These are phyloP conservation scores for Dalbergia cochinchinensis DNA, from an alignment of 306 rosid genomes.

Conservation along the genomic window DNA sequence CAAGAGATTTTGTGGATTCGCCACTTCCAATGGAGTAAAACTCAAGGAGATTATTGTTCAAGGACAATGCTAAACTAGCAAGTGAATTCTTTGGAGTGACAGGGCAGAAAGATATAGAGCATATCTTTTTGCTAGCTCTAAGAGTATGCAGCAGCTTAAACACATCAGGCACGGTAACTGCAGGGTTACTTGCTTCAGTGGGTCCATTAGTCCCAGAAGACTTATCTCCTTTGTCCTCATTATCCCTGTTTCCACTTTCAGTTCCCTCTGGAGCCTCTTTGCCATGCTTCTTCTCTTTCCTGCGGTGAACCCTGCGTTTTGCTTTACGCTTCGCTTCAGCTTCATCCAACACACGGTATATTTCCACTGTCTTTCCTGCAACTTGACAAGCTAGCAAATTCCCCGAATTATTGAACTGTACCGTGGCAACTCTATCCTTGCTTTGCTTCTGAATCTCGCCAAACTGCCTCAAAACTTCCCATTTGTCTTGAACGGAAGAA, in stretches of 20 bases:
- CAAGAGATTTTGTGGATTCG: constrained; percentile 62
- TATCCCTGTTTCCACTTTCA: constrained; percentile 59
- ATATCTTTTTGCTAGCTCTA: constrained; percentile 89
- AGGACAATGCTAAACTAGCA: constrained; percentile 83
- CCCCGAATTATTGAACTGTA: constrained; percentile 84
- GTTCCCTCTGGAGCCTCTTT: constrained; percentile 55
- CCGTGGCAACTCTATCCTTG: constrained; percentile 87
- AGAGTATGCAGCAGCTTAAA: constrained; percentile 87
- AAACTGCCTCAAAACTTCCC: constrained; percentile 81
- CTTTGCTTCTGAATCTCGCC: constrained; percentile 87
- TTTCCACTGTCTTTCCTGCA: constrained; percentile 87
- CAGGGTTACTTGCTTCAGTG: constrained; percentile 40
- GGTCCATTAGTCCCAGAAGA: constrained; percentile 31
- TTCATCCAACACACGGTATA: constrained; percentile 84
- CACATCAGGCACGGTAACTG: constrained; percentile 74
- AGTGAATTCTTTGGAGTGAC: constrained; percentile 70
- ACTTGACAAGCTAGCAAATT: constrained; percentile 89
- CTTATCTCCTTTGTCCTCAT: constrained; percentile 53
- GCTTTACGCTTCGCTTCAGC: constrained; percentile 85
- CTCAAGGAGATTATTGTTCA: constrained; percentile 87
- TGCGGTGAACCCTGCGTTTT: constrained; percentile 83
- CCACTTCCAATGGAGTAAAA: constrained; percentile 70
- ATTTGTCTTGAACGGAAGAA: constrained; percentile 61
- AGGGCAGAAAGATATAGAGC: constrained; percentile 88
- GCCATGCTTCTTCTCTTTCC: constrained; percentile 81